A percentile compares a stretch with the other conserved stretches of the same genome.
Conservation (phyloP, 139 green algal species). For the Closterium sp. region DNA sequence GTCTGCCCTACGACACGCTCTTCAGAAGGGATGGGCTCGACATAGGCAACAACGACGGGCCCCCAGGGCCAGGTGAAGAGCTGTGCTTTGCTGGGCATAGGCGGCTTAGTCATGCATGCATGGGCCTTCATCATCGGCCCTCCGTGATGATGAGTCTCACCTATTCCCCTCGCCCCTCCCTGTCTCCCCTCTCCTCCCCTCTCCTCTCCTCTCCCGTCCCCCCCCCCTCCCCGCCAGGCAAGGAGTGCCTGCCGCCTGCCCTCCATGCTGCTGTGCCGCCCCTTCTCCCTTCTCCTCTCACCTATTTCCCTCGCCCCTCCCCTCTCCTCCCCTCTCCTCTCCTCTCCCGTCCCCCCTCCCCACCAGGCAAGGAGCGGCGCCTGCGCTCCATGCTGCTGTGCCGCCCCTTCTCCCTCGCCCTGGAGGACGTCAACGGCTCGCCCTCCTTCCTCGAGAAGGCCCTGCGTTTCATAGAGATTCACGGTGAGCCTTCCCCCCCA, state of each 20-base stretch:
- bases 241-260: background rate
- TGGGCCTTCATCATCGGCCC: too few species aligned
- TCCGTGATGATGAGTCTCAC: background rate
- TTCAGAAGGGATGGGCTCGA: too few species aligned
- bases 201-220: background rate
- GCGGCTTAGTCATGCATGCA: too few species aligned
- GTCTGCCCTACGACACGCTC: too few species aligned
- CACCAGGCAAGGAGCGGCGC: background rate
- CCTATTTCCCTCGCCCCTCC: background rate
- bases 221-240: background rate
- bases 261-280: slow-evolving; percentile 35
- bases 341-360: background rate
- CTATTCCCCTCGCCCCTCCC: background rate
- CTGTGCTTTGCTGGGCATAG: too few species aligned
- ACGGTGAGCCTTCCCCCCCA: slow-evolving; percentile 10
- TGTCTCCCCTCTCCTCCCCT: background rate
- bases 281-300: background rate
- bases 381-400: slow-evolving; percentile 36
- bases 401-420: slow-evolving; percentile 42
- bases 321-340: background rate
- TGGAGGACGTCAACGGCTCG: slow-evolving; percentile 46
- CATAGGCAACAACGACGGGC: too few species aligned
- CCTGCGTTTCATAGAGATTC: slow-evolving; percentile 22
- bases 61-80: too few species aligned
- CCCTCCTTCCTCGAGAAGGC: slow-evolving; percentile 50